These are phyloP conservation scores for Sextonia rubra DNA, from an alignment of 164 flowering plant genomes.

Conservation along the genomic window DNA sequence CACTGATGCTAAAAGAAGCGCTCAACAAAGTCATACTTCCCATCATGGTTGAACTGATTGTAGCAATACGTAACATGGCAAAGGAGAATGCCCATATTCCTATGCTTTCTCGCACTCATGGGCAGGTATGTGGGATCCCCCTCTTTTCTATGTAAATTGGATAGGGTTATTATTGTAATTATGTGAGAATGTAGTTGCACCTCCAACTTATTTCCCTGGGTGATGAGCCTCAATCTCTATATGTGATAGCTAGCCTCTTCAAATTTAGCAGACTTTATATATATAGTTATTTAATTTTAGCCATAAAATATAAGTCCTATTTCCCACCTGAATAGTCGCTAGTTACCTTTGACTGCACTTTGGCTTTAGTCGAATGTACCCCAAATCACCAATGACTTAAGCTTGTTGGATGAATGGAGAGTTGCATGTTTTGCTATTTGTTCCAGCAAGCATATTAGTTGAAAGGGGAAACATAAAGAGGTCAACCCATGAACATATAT, in stretches of 20 bases:
- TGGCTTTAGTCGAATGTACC: not conserved
- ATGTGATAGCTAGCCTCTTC: not conserved
- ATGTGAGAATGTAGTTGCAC: not conserved
- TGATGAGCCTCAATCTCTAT: not conserved
- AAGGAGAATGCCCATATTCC: conserved; percentile 60
- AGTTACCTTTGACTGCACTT: not conserved
- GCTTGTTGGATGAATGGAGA: too few relatives aligned
- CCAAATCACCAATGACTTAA: not conserved
- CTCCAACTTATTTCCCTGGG: not conserved
- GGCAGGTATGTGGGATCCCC: conserved; percentile 50
- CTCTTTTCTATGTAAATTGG: not conserved
- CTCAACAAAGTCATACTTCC: conserved; percentile 54
- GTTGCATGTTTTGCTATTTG: not conserved
- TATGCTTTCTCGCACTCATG: conserved; percentile 98
- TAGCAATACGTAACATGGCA: conserved; percentile 55
- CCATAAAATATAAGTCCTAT: not conserved
- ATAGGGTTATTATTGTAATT: not conserved
- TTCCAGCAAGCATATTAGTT: not conserved
- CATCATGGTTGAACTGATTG: conserved; percentile 63
- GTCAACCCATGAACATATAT: not conserved
- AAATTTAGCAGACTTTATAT: not conserved
- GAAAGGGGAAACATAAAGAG: not conserved
- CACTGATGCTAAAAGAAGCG: conserved; percentile 77
- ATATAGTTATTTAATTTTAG: not conserved
- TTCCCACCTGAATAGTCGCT: not conserved